Evolutionary conservation across 192 early-diverging fungal genomes (phyloP), one percentile per base, ranked within the genome.

Genomic region (Coemansia sp.): DNA sequence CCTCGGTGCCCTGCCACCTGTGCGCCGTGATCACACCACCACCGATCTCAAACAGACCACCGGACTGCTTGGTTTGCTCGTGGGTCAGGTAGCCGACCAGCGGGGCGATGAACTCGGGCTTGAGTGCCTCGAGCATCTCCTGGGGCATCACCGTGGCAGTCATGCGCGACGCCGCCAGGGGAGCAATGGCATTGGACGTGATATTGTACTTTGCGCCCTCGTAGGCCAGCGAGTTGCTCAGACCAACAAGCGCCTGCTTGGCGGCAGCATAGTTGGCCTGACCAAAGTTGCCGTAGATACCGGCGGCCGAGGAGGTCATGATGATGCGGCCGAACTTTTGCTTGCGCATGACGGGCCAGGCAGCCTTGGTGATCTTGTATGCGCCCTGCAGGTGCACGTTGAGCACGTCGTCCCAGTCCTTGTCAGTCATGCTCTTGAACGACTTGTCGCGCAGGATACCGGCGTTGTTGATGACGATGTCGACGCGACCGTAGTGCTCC

Each of bases 251-350:
- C 24, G 91, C 95, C 65, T 96, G 85, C 75, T 98, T 99, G 53
- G 97, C 97, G 73, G 82, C 73, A 38, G 54, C 71, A 53, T 80
- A 80, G 64, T 72, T 81, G 43, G 69, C 86, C 69, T 91, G 87
- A 44, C 97, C 97, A 85, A 96, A 98, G 85, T 98, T 99, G 55
- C 97, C 97, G 71, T 99, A 99, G 55, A 99, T 88, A 57, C 97
- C 97, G 45, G 97, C 94, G 46, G 95, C 95, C 46, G 95, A 97
- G 13, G 96, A 89, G 60, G 90, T 92, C 83, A 91, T 94, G 67
- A 95, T 88, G 57, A 95, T 83, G 57, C 93, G 84, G 43, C 96
- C 96, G 56, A 80, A 99, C 66, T 95, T 94, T 66, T 98, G 95
- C 82, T 96, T 92, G 55, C 86, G 86, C 85, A 99, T 92, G 63